Conservation (phyloP, 805 yeast genomes). For the Pichia nakasei region DNA sequence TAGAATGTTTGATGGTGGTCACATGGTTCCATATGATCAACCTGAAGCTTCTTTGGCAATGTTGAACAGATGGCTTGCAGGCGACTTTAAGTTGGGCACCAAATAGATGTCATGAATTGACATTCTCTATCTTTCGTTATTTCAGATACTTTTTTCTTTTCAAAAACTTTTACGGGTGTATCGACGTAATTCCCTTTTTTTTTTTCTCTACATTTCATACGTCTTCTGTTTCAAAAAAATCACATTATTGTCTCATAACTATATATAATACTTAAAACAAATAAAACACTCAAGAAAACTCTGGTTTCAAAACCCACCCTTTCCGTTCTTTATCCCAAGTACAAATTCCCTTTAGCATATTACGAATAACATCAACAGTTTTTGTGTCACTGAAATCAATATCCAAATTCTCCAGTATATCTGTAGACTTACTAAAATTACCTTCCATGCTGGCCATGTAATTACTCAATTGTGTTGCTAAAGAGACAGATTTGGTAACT, state of each 20-base stretch:
- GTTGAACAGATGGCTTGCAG: constrained; percentile 68
- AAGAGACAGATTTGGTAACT: constrained; percentile 10
- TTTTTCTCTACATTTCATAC: no score
- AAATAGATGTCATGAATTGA: constrained; percentile 8
- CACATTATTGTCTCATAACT: no score
- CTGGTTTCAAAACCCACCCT: constrained; percentile 61
- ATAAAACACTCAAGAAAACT: constrained; percentile 29
- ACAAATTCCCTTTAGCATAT: constrained; percentile 61
- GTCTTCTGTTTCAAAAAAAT: background rate
- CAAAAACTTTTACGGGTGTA: background rate
- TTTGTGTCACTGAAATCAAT: constrained; percentile 36
- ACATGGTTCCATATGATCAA: constrained; percentile 88
- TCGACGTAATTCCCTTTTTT: background rate
- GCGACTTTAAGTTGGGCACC: constrained; percentile 35
- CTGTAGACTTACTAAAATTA: constrained; percentile 25
- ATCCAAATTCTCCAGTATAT: constrained; percentile 20
- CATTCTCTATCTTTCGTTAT: background rate
- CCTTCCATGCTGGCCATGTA: constrained; percentile 23
- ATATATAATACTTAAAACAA: no score
- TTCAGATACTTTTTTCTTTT: background rate
- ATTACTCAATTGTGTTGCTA: constrained; percentile 18
- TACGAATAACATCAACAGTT: constrained; percentile 53
- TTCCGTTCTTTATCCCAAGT: constrained; percentile 49
- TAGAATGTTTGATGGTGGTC: constrained; percentile 77
- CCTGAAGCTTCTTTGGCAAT: constrained; percentile 63